Percentiles rank a stretch among this genome's conserved stretches.
These are phyloP conservation scores for Saccharomyces hybrid DNA, from an alignment of 1,139 yeast species.

Conservation along the genomic window DNA sequence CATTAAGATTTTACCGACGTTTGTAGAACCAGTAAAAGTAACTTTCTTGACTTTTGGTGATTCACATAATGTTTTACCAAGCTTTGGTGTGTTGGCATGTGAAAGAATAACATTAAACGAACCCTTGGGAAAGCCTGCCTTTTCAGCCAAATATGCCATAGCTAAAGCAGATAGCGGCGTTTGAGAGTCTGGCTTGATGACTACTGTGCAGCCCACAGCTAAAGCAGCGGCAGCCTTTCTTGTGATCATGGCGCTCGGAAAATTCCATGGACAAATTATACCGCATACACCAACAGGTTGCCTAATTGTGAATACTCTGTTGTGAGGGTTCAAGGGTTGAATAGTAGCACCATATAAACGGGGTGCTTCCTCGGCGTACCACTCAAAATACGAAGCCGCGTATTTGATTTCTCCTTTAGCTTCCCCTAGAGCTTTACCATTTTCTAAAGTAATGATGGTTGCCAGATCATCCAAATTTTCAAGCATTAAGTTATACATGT, in stretches of 20 bases:
- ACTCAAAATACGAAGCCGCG: constrained; percentile 74
- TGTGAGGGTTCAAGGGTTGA: constrained; percentile 49
- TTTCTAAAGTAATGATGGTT: constrained; percentile 64
- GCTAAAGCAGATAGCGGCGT: constrained; percentile 87
- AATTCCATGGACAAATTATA: constrained; percentile 91
- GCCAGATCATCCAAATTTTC: constrained; percentile 72
- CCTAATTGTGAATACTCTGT: constrained; percentile 56
- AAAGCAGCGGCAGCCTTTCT: constrained; percentile 86
- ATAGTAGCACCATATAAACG: constrained; percentile 66
- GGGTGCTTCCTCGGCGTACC: constrained; percentile 86
- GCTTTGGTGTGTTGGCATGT: constrained; percentile 43
- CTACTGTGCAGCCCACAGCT: constrained; percentile 89
- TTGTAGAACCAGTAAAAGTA: constrained; percentile 87
- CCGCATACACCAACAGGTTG: constrained; percentile 91
- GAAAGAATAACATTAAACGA: constrained; percentile 64
- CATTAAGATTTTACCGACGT: constrained; percentile 75
- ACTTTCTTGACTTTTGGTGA: constrained; percentile 62
- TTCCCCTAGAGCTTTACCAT: constrained; percentile 74
- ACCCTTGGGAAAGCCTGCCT: constrained; percentile 88
- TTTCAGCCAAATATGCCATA: constrained; percentile 57
- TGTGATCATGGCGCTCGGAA: constrained; percentile 91
- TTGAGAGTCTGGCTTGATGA: constrained; percentile 82
- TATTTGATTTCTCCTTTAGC: constrained; percentile 69
- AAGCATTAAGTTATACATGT: constrained; percentile 51
- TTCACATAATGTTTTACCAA: constrained; percentile 67